Evolutionary conservation across 2,329 filamentous ascomycete genomes (phyloP).

Genomic region (Anthostomella pinea): DNA sequence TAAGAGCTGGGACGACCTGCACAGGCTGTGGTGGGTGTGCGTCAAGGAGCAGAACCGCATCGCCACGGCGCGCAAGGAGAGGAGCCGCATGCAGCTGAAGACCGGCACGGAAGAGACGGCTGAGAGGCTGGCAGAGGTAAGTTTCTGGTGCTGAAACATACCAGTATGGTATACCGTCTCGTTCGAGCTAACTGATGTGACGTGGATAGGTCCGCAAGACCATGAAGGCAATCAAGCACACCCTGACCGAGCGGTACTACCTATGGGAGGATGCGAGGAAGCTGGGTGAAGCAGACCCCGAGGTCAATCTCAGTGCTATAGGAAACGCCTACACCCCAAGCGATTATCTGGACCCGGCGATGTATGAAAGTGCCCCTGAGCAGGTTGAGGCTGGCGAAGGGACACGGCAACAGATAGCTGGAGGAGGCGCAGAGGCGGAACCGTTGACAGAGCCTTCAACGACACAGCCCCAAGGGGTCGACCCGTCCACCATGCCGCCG

Average conservation of each 20-base stretch:
- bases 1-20: constrained; percentile 93
- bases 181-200: constrained; percentile 5
- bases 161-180: neutral
- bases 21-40: constrained; percentile 92
- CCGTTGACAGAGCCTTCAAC: too few relatives aligned
- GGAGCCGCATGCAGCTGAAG: constrained; percentile 62
- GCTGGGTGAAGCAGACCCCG: constrained; percentile 63
- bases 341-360: constrained; percentile 29
- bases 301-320: constrained; percentile 57
- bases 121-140: constrained; percentile 63
- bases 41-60: constrained; percentile 87
- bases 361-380: neutral
- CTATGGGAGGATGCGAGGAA: constrained; percentile 75
- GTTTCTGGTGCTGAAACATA: constrained; percentile 2
- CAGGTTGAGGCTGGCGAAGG: constrained; percentile 31
- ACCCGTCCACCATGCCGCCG: too few relatives aligned
- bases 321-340: constrained; percentile 50
- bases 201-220: constrained; percentile 65
- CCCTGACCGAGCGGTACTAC: constrained; percentile 84
- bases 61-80: constrained; percentile 71
- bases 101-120: constrained; percentile 70
- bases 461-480: too few relatives aligned
- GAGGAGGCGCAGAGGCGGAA: constrained; percentile 7
- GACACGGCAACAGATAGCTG: constrained; percentile 5
- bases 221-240: constrained; percentile 78